A percentile compares a stretch with the other conserved stretches of the same genome.
Conservation (phyloP, 2,329 filamentous ascomycete genomes). For the Sphaerulina vaccinii region DNA sequence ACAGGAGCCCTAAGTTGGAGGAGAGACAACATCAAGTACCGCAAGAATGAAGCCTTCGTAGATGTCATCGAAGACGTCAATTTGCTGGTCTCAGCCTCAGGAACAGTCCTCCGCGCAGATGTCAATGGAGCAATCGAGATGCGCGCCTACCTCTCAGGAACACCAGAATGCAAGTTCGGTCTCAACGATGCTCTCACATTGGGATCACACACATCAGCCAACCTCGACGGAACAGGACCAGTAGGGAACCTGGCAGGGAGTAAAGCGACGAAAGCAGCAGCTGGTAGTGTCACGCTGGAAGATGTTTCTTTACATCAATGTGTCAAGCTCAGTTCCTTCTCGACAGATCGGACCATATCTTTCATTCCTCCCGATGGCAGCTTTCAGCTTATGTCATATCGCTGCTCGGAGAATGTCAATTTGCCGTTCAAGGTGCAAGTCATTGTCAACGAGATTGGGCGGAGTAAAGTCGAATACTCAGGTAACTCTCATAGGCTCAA, state of each 20-base stretch:
- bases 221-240: constrained; percentile 52
- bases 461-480: constrained; percentile 98
- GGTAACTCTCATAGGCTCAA: too few species aligned
- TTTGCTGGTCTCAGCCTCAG: constrained; percentile 96
- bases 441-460: constrained; percentile 95
- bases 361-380: constrained; percentile 97
- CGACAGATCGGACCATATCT: constrained; percentile 92
- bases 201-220: constrained; percentile 57
- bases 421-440: constrained; percentile 98
- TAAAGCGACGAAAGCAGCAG: constrained; percentile 92
- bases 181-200: constrained; percentile 92
- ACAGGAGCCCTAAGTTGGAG: constrained; percentile 96
- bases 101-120: constrained; percentile 89
- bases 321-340: constrained; percentile 95
- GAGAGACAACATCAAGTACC: constrained; percentile 95
- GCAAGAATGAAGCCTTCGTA: constrained; percentile 98
- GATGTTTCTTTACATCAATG: constrained; percentile 99
- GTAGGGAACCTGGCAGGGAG: constrained; percentile 75
- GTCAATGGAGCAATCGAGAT: constrained; percentile 98
- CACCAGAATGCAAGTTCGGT: constrained; percentile 97
- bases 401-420: constrained; percentile 97
- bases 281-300: constrained; percentile 91
- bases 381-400: constrained; percentile 98
- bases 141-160: constrained; percentile 95
- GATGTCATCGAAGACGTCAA: constrained; percentile 99